phyloP scores from a whole-genome alignment of 129 eudicot species.

The Erigeron canadensis region DNA sequence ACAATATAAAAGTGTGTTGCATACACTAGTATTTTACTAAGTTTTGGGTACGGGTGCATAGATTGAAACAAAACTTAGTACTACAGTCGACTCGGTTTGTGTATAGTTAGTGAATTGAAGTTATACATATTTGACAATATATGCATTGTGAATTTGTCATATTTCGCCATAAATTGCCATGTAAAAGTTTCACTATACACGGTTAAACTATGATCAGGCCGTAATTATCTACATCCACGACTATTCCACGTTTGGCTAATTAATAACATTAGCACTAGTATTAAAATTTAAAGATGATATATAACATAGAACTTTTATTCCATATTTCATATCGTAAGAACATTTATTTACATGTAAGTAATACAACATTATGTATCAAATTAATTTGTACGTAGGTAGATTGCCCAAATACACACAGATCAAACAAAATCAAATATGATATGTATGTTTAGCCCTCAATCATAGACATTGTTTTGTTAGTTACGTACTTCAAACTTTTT shows the following conservation, averaged over 20 bases:
- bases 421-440: neutral
- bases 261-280: neutral
- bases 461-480: constrained; percentile 38
- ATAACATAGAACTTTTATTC: neutral
- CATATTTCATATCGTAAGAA: neutral
- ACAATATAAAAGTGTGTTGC: no score
- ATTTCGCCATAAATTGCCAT: no score
- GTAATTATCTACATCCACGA: neutral
- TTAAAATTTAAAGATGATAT: neutral
- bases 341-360: neutral
- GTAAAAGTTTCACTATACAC: neutral
- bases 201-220: neutral
- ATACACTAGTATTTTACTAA: no score
- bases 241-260: neutral
- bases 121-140: no score
- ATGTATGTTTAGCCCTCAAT: constrained; percentile 25
- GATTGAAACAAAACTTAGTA: no score
- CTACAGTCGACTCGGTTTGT: no score
- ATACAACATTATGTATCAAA: neutral
- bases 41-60: no score
- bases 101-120: no score
- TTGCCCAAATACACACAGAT: neutral
- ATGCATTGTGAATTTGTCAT: no score
- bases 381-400: neutral
- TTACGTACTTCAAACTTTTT: constrained; percentile 38